Conservation (phyloP, 1,284 basidiomycete species). For the Microbotryum saponariae region DNA sequence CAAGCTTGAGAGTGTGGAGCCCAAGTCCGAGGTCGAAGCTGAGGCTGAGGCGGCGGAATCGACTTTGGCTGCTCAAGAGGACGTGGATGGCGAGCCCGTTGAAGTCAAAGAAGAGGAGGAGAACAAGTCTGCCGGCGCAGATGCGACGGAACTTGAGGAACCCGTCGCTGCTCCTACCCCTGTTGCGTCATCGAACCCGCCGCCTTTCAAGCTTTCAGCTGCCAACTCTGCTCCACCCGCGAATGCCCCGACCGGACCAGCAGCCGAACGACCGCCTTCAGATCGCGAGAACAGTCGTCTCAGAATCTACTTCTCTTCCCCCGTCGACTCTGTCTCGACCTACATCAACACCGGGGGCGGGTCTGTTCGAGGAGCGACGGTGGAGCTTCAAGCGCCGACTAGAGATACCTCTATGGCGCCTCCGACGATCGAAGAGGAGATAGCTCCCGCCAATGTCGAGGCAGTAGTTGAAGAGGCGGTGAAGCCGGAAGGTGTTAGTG, state of each 20-base stretch:
- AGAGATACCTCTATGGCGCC: constrained; percentile 3
- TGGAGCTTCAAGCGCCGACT: neutral
- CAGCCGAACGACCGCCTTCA: constrained; percentile 7
- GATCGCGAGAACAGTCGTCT: constrained; percentile 35
- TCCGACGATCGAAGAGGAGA: neutral
- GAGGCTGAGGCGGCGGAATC: too few species aligned
- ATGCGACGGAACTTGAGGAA: neutral
- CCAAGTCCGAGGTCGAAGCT: neutral
- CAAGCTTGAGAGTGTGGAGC: neutral
- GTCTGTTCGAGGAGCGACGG: neutral
- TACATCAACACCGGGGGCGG: neutral
- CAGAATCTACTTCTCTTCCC: constrained; percentile 37
- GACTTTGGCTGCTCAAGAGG: too few species aligned
- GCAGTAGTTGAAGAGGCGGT: constrained; percentile 9
- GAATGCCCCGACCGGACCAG: constrained; percentile 12
- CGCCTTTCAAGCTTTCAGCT: neutral
- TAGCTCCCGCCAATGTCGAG: neutral
- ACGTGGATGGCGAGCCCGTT: neutral
- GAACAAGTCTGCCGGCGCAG: neutral
- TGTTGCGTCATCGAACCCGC: neutral
- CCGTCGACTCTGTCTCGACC: constrained; percentile 13
- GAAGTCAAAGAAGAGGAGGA: neutral
- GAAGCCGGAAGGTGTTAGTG: constrained; percentile 1
- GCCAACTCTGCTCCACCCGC: constrained; percentile 5
- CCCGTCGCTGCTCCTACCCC: neutral